Conservation (phyloP, 148 eudicot species). For the Polygonum maritimum region DNA sequence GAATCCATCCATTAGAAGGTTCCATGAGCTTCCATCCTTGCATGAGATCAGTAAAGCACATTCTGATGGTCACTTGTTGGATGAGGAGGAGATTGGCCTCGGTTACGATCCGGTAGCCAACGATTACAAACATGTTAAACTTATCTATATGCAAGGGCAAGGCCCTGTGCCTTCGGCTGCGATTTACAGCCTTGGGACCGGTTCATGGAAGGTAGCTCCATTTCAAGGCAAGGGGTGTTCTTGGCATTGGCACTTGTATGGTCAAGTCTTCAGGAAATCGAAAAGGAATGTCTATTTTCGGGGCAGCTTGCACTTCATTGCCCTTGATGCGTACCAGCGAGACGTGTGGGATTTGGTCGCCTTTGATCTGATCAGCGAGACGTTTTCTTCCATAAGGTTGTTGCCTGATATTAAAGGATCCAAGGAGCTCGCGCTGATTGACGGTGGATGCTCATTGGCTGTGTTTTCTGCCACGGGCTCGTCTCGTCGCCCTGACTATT, state of each 20-base stretch:
- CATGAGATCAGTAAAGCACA: neutral
- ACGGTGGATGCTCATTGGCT: neutral
- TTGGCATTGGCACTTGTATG: neutral
- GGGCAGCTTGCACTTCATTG: neutral
- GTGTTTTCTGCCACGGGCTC: neutral
- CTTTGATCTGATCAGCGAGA: too few species aligned
- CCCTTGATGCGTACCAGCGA: neutral
- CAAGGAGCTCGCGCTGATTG: neutral
- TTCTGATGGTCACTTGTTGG: neutral
- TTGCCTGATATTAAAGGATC: neutral
- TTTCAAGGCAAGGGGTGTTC: neutral
- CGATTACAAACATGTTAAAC: neutral
- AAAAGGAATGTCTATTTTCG: neutral
- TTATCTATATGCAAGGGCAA: neutral
- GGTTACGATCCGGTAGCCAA: neutral
- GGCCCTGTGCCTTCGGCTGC: neutral
- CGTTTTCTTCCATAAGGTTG: neutral
- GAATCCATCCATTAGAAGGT: neutral
- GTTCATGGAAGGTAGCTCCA: neutral
- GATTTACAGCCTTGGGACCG: neutral
- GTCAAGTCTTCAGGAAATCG: too few species aligned
- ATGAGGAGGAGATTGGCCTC: neutral
- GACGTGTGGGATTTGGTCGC: neutral
- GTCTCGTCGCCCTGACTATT: too few species aligned
- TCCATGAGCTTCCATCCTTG: neutral